Conservation (phyloP, 139 green algal species). For the Chlamydomonas applanata region DNA sequence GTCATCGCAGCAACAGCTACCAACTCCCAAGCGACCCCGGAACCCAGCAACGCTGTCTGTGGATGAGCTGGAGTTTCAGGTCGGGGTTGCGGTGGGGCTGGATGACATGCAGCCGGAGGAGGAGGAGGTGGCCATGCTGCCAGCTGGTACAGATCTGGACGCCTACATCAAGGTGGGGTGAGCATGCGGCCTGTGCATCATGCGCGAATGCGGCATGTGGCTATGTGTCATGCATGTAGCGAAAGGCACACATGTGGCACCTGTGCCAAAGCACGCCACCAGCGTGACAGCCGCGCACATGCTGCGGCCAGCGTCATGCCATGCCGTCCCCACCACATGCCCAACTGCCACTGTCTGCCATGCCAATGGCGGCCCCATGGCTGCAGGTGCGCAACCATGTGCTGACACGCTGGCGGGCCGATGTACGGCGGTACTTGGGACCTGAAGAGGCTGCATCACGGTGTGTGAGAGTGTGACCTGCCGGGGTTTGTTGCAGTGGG, state of each 20-base stretch:
- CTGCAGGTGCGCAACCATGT: slow-evolving; percentile 71
- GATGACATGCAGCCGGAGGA: slow-evolving; percentile 10
- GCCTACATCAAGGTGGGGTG: slow-evolving; percentile 22
- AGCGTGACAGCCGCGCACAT: neutral
- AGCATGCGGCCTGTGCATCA: too few relatives aligned
- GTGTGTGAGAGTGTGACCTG: too few relatives aligned
- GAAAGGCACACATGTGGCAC: too few relatives aligned
- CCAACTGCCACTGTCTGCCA: too few relatives aligned
- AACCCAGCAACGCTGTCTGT: neutral
- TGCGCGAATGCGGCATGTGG: neutral
- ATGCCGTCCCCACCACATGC: too few relatives aligned
- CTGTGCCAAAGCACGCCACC: too few relatives aligned
- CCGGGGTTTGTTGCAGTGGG: too few relatives aligned
- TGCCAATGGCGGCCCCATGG: neutral
- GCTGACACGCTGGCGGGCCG: slow-evolving; percentile 48
- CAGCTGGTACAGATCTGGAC: neutral
- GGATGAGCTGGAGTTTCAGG: slow-evolving; percentile 23
- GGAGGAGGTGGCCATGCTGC: slow-evolving; percentile 26
- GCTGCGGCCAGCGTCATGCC: neutral
- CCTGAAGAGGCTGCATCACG: slow-evolving; percentile 38
- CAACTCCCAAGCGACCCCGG: too few relatives aligned
- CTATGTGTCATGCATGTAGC: too few relatives aligned
- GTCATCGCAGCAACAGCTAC: too few relatives aligned
- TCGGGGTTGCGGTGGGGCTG: slow-evolving; percentile 11
- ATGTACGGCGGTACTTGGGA: slow-evolving; percentile 50